Evolutionary conservation across 2,329 filamentous ascomycete genomes (phyloP).

Genomic region (Penicillium sp.): DNA sequence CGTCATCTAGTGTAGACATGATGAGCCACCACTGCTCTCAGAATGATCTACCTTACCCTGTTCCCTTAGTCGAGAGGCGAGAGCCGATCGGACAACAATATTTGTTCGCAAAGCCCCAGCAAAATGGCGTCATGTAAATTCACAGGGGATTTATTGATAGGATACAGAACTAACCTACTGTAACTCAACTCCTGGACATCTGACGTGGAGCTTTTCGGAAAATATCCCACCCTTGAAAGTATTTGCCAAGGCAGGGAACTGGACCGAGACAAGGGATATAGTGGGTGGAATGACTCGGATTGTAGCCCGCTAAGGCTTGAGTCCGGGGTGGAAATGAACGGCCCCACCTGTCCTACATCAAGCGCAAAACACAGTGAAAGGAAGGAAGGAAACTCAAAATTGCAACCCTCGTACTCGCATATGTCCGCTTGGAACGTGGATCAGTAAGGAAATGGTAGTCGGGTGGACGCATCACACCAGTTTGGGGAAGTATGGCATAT

Average conservation of each 20-base stretch:
- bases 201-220: background rate
- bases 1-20: constrained; percentile 8
- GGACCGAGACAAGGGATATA: background rate
- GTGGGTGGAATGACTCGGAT: too few relatives aligned
- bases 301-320: too few relatives aligned
- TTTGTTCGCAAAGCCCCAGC: background rate
- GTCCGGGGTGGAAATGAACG: background rate
- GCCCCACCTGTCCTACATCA: background rate
- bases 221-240: background rate
- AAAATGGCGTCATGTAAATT: constrained; percentile 11
- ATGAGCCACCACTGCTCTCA: background rate
- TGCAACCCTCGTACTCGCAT: background rate
- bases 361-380: background rate
- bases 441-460: background rate
- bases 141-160: background rate
- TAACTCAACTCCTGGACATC: background rate
- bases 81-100: constrained; percentile 10
- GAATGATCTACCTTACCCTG: background rate
- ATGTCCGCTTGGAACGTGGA: background rate
- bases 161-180: background rate
- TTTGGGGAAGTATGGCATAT: background rate
- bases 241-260: background rate
- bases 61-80: constrained; percentile 14
- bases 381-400: background rate
- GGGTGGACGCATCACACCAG: constrained; percentile 1